These are phyloP conservation scores for Lactarius trivialis DNA, from an alignment of 768 basidiomycete species.

Conservation along the genomic window DNA sequence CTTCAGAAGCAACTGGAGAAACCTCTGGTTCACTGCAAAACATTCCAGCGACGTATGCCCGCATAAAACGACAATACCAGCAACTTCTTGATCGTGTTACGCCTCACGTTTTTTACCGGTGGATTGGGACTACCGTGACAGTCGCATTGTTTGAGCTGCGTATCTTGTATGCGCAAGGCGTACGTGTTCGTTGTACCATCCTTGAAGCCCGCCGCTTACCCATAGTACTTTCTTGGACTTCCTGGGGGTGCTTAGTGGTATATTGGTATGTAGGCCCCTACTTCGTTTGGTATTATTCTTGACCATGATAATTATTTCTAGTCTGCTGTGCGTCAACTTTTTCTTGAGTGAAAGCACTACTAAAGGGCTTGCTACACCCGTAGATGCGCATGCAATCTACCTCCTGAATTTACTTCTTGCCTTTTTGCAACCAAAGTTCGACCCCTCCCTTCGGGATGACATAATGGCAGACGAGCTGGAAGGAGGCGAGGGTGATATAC, in stretches of 20 bases:
- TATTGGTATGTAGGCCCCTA: conserved; percentile 56
- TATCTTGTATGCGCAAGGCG: conserved; percentile 80
- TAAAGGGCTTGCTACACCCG: neutral
- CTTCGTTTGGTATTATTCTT: neutral
- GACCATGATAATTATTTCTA: conserved; percentile 26
- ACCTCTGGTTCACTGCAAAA: conserved; percentile 27
- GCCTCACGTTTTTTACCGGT: conserved; percentile 83
- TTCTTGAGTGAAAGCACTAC: neutral
- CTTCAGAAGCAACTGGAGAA: conserved; percentile 14
- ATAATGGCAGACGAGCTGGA: conserved; percentile 92
- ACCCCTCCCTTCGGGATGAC: conserved; percentile 92
- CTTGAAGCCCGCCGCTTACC: conserved; percentile 6
- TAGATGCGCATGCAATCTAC: conserved; percentile 91
- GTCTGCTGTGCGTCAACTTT: conserved; percentile 59
- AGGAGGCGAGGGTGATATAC: conserved; percentile 52
- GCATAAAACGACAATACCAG: conserved; percentile 74
- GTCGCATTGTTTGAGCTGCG: conserved; percentile 74
- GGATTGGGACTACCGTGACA: conserved; percentile 70
- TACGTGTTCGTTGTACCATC: conserved; percentile 1
- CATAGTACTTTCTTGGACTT: neutral
- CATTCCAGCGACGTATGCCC: conserved; percentile 35
- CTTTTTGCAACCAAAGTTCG: conserved; percentile 96
- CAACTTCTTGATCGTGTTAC: conserved; percentile 88
- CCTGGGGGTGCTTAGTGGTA: conserved; percentile 59
- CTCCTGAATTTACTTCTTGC: conserved; percentile 93